A percentile compares a stretch with the other conserved stretches of the same genome.
Evolutionary conservation across 768 basidiomycete genomes (phyloP).

Genomic region (Boletus subcaerulescens): DNA sequence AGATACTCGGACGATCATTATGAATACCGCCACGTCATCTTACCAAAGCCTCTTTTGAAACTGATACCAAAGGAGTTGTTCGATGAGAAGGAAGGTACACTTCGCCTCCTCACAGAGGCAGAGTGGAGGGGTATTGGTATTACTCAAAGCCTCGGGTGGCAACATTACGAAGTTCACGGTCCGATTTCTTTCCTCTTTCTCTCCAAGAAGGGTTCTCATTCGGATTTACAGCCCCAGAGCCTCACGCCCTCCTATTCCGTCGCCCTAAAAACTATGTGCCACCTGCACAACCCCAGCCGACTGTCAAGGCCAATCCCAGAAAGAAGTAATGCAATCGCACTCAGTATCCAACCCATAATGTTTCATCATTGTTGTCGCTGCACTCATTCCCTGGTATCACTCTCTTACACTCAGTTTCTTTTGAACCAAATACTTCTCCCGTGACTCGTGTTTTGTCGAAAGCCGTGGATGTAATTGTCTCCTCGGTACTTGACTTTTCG

Average conservation of each 20-base stretch:
- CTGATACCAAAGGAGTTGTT: conserved; percentile 87
- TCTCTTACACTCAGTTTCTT: conserved; percentile 9
- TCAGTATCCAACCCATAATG: conserved; percentile 7
- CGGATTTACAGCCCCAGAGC: conserved; percentile 68
- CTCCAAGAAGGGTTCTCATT: conserved; percentile 12
- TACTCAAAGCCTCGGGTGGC: conserved; percentile 94
- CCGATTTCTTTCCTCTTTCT: conserved; percentile 15
- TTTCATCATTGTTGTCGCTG: conserved; percentile 20
- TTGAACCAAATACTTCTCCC: conserved; percentile 5
- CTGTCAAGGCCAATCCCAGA: conserved; percentile 39
- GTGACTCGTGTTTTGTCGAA: conserved; percentile 5
- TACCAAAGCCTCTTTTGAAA: conserved; percentile 93
- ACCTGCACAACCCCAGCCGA: conserved; percentile 44
- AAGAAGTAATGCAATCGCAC: conserved; percentile 35
- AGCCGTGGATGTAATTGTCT: conserved; percentile 6
- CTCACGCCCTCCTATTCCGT: conserved; percentile 92
- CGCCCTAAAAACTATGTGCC: conserved; percentile 67
- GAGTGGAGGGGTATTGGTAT: conserved; percentile 99
- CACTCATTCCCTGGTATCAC: conserved; percentile 16
- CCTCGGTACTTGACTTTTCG: neutral
- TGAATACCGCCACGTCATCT: conserved; percentile 96
- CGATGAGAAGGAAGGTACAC: conserved; percentile 69
- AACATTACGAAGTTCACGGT: conserved; percentile 98
- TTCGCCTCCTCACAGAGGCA: conserved; percentile 77
- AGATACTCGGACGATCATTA: conserved; percentile 89